phyloP scores from a whole-genome alignment of 2,329 filamentous ascomycete genomes.

The Ceratocystis cacaofunesta region DNA sequence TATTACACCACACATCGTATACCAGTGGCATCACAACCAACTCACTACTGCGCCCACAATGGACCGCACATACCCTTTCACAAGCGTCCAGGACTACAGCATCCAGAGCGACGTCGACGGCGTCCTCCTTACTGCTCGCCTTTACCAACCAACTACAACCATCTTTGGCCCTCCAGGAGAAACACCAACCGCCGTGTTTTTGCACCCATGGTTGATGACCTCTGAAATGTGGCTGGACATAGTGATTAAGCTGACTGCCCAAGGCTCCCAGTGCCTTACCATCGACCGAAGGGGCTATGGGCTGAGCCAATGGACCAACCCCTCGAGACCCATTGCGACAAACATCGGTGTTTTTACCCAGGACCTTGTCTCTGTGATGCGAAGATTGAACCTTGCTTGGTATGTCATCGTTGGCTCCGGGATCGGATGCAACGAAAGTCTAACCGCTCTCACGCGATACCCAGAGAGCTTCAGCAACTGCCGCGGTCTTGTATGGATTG shows the following conservation, averaged over 20 bases:
- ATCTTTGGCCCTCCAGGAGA: not conserved
- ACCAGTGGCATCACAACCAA: not conserved
- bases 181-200: constrained; percentile 8
- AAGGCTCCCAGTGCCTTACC: constrained; percentile 1
- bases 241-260: not conserved
- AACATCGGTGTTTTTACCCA: not conserved
- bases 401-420: constrained; percentile 9
- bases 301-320: not conserved
- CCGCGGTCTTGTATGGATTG: constrained; percentile 6
- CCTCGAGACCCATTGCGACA: not conserved
- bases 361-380: not conserved
- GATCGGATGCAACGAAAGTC: constrained; percentile 12
- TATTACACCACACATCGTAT: not conserved
- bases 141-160: not conserved
- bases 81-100: not conserved
- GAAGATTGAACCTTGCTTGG: not conserved
- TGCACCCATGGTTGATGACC: constrained; percentile 7
- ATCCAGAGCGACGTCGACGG: not conserved
- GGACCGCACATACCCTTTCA: not conserved
- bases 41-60: not conserved
- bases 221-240: constrained; percentile 6
- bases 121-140: not conserved
- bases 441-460: not conserved
- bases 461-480: constrained; percentile 1
- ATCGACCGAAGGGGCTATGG: constrained; percentile 8